phyloP scores from a whole-genome alignment of 2,329 filamentous ascomycete species.

The Tolypocladium nubicola region DNA sequence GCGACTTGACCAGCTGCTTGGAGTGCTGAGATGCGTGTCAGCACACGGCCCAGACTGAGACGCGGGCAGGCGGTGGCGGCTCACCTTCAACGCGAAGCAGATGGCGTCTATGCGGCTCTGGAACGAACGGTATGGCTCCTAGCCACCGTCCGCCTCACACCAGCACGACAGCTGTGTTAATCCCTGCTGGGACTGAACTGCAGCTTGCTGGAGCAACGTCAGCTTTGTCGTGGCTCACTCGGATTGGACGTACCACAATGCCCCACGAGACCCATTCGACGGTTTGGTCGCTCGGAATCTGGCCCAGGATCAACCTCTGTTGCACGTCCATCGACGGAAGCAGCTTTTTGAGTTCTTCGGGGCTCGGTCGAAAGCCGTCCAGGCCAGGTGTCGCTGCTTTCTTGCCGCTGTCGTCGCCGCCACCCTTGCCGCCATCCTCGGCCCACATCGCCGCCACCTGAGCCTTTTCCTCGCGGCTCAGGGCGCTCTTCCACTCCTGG shows the following conservation, averaged over 20 bases:
- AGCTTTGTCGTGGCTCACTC: neutral
- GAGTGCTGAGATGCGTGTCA: slow-evolving; percentile 4
- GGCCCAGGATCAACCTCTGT: slow-evolving; percentile 11
- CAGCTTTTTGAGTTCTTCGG: slow-evolving; percentile 2
- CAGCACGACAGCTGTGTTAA: slow-evolving; percentile 11
- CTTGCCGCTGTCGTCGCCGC: neutral
- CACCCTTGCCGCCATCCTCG: neutral
- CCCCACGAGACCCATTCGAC: slow-evolving; percentile 14
- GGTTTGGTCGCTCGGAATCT: slow-evolving; percentile 9
- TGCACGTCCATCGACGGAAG: slow-evolving; percentile 8
- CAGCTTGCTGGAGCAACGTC: slow-evolving; percentile 5
- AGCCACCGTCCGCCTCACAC: slow-evolving; percentile 16
- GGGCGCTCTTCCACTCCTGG: slow-evolving; percentile 11
- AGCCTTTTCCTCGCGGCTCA: slow-evolving; percentile 3
- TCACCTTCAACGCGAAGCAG: slow-evolving; percentile 10
- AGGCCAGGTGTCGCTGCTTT: neutral
- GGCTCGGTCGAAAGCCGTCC: slow-evolving; percentile 6
- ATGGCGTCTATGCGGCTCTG: slow-evolving; percentile 13
- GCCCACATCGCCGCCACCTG: slow-evolving; percentile 1
- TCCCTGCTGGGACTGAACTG: slow-evolving; percentile 16
- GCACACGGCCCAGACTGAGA: no score
- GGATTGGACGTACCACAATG: slow-evolving; percentile 8
- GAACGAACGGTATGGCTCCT: slow-evolving; percentile 16
- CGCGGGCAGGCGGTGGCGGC: neutral
- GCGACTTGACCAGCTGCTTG: slow-evolving; percentile 18